A percentile compares a stretch with the other conserved stretches of the same genome.
phyloP scores from a whole-genome alignment of 257 asterid genomes.

The Nicotiana noctiflora region DNA sequence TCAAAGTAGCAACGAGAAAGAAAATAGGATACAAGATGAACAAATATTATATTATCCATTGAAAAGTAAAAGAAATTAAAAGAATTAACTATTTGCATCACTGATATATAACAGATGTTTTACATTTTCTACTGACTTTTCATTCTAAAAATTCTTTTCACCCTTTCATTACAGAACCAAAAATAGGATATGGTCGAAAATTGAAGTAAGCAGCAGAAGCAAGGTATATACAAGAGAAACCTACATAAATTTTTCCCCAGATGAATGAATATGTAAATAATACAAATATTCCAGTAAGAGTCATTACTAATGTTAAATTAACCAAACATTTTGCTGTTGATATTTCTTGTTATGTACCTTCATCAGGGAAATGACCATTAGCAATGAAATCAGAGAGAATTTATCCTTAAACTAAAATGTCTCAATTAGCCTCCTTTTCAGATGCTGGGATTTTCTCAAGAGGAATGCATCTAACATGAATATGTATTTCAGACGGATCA shows the following conservation, averaged over 20 bases:
- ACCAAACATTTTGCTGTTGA: conserved; percentile 41
- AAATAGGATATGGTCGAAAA: conserved; percentile 43
- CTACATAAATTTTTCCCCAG: conserved; percentile 68
- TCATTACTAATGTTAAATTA: conserved; percentile 41
- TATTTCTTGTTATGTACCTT: conserved; percentile 51
- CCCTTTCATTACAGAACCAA: background rate
- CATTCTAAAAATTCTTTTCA: background rate
- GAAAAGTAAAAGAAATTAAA: background rate
- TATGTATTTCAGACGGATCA: conserved; percentile 85
- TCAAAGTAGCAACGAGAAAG: no score
- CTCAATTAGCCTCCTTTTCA: conserved; percentile 42
- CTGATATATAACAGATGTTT: background rate
- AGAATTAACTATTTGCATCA: background rate
- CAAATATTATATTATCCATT: background rate
- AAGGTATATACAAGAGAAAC: conserved; percentile 48
- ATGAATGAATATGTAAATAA: conserved; percentile 52
- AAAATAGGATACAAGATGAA: background rate
- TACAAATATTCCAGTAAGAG: conserved; percentile 44
- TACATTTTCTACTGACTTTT: background rate
- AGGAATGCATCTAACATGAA: conserved; percentile 57
- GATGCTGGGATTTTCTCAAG: conserved; percentile 42
- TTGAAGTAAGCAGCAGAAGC: conserved; percentile 50
- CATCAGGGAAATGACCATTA: conserved; percentile 53
- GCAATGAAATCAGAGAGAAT: conserved; percentile 49
- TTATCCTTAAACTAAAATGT: conserved; percentile 60